Evolutionary conservation across 495 filamentous ascomycete genomes (phyloP), one percentile per base, ranked within the genome.

Genomic region (Aeminium ludgeri): DNA sequence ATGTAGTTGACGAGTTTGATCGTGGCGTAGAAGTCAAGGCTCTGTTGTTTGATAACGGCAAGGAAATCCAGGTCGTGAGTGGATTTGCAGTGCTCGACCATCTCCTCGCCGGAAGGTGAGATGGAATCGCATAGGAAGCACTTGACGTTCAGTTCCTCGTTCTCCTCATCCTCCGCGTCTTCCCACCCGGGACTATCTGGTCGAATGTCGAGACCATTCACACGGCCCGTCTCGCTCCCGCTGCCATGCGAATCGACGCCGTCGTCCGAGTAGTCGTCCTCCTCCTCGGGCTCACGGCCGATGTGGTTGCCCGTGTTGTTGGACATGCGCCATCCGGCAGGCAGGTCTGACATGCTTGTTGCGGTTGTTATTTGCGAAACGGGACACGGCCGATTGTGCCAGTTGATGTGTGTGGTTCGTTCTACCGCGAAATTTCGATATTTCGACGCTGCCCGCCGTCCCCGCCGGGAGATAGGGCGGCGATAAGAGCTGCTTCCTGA

Each of bases 1-100:
- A 83, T 70, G 46, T 78, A 89, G 57, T 94, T 96, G 50, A 94
- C 73, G 10, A 94, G 62, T 58, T 84, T 91, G 44, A 94, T 75
- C 37, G 66, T 77, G 6, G 69, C 80, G 44, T 89, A 71, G 53
- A 93, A 92, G 46, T 94, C 85, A 34, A 94, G 63, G 75, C 72
- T 67, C 38, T 91, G 58, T 15, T 68, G 59, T 49, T 74, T 77
- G 38, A 71, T 66, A 11, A 78, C 63, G 34, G 61, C 68, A 23
- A 78, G 51, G 40, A 93, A 72, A 54, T 95, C 84, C 48, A 95
- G 79, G 18, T 65, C 62, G 56, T 86, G 66, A 48, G 71, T 74
- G 20, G 72, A 65, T 48, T 74, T 79, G 69, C 73, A 81, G 54
- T 89, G 70, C 32, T 67, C 64, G 40, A 93, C 59, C 74, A 93